Evolutionary conservation across 108 stramenopile genomes (phyloP).

Genomic region (Phaeodactylum tricornutum): DNA sequence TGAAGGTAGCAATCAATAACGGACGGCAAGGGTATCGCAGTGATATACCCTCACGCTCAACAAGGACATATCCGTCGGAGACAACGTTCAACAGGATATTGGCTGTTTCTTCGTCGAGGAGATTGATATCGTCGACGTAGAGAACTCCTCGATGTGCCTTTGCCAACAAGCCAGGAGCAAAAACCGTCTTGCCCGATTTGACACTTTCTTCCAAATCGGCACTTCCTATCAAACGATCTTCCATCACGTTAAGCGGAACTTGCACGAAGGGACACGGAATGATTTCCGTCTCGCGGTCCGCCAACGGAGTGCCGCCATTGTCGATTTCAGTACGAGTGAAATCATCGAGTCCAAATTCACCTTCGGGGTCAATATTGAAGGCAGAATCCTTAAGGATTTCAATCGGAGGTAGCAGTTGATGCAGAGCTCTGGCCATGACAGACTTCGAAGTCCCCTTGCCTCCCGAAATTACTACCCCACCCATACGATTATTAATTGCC

Average conservation of each 20-base stretch:
- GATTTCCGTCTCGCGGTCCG: constrained; percentile 85
- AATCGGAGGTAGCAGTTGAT: constrained; percentile 92
- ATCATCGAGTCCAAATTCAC: constrained; percentile 77
- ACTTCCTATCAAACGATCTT: constrained; percentile 91
- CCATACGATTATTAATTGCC: constrained; percentile 87
- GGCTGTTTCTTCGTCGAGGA: constrained; percentile 88
- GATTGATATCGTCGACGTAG: constrained; percentile 95
- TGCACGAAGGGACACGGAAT: constrained; percentile 90
- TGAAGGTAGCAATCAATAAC: constrained; percentile 91
- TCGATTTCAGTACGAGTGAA: constrained; percentile 60
- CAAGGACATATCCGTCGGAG: constrained; percentile 83
- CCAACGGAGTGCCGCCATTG: constrained; percentile 69
- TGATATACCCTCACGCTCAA: constrained; percentile 92
- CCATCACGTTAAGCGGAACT: constrained; percentile 94
- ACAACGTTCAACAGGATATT: constrained; percentile 88
- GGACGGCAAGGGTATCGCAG: constrained; percentile 86
- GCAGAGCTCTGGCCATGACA: constrained; percentile 91
- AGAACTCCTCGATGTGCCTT: constrained; percentile 92
- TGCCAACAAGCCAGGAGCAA: constrained; percentile 89
- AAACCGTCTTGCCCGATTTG: constrained; percentile 85
- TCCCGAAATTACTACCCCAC: constrained; percentile 92
- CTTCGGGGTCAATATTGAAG: constrained; percentile 90
- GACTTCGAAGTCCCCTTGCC: constrained; percentile 95
- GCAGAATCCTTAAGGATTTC: constrained; percentile 78
- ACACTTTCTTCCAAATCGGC: constrained; percentile 91